Evolutionary conservation across 257 asterid genomes (phyloP).

Genomic region (Echium plantagineum): DNA sequence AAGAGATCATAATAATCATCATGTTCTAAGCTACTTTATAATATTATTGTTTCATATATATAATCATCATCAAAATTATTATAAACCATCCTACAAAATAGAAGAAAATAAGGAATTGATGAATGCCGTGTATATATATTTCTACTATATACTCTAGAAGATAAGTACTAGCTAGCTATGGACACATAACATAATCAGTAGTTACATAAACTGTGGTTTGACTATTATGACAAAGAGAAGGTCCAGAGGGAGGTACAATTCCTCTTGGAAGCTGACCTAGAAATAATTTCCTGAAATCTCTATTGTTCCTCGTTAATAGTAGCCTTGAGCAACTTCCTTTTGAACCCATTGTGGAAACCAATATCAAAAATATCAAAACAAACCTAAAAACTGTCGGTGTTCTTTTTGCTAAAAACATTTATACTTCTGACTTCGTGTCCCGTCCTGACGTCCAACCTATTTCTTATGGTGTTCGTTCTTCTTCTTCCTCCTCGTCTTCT

Average conservation of each 20-base stretch:
- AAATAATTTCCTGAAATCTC: constrained; percentile 14
- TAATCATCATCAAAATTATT: too few species aligned
- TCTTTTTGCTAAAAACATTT: background rate
- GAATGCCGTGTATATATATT: background rate
- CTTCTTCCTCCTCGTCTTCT: background rate
- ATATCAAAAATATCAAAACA: constrained; percentile 17
- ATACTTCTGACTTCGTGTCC: background rate
- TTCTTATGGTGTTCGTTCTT: background rate
- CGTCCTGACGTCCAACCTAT: background rate
- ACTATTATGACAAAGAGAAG: constrained; percentile 49
- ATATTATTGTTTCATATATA: too few species aligned
- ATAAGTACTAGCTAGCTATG: constrained; percentile 21
- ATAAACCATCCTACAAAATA: background rate
- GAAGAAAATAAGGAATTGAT: background rate
- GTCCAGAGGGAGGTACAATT: constrained; percentile 57
- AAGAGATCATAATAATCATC: too few species aligned
- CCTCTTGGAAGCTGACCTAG: constrained; percentile 44
- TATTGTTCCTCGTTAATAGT: constrained; percentile 11
- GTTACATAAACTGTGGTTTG: constrained; percentile 14
- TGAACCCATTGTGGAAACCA: constrained; percentile 10
- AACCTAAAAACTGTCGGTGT: constrained; percentile 9
- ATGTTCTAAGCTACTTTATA: too few species aligned
- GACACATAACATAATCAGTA: constrained; percentile 25
- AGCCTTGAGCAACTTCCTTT: constrained; percentile 26
- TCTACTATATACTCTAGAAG: too few species aligned